These are phyloP conservation scores for Thermothelomyces thermophilus DNA, from an alignment of 2,329 filamentous ascomycete genomes.

Conservation along the genomic window DNA sequence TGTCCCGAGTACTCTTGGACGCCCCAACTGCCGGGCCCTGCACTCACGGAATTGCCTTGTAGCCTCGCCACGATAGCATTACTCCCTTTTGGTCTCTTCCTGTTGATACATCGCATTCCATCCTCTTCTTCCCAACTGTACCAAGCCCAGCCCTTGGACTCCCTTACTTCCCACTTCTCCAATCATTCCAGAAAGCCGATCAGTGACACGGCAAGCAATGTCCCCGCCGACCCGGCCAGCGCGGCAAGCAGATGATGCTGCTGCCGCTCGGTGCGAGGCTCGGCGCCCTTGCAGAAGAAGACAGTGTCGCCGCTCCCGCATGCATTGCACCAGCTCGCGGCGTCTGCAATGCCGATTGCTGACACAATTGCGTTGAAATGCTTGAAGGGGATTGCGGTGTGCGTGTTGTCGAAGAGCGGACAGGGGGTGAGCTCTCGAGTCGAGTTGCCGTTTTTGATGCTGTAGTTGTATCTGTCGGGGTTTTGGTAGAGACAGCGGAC, in stretches of 20 bases:
- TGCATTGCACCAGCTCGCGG: conserved; percentile 39
- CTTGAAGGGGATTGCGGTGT: conserved; percentile 32
- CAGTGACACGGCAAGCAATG: not conserved
- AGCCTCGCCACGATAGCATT: no score
- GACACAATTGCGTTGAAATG: conserved; percentile 36
- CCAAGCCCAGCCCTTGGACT: no score
- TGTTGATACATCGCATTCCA: no score
- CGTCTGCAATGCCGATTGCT: conserved; percentile 29
- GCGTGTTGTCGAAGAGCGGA: conserved; percentile 35
- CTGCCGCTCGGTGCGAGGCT: not conserved
- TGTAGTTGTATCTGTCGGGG: conserved; percentile 24
- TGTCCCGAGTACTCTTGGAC: no score
- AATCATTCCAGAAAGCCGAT: not conserved
- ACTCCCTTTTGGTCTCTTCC: no score
- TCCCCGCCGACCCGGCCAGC: not conserved
- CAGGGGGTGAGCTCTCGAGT: conserved; percentile 26
- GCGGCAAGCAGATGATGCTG: not conserved
- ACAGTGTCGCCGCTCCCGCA: conserved; percentile 31
- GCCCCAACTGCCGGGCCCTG: no score
- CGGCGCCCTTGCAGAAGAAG: conserved; percentile 33
- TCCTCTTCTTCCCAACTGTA: no score
- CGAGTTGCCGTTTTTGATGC: no score
- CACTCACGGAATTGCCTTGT: no score
- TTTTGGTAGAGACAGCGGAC: conserved; percentile 54
- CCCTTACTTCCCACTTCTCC: no score